A percentile compares a stretch with the other conserved stretches of the same genome.
Evolutionary conservation across 805 yeast genomes (phyloP).

Genomic region (Scheffersomyces amazonensis): DNA sequence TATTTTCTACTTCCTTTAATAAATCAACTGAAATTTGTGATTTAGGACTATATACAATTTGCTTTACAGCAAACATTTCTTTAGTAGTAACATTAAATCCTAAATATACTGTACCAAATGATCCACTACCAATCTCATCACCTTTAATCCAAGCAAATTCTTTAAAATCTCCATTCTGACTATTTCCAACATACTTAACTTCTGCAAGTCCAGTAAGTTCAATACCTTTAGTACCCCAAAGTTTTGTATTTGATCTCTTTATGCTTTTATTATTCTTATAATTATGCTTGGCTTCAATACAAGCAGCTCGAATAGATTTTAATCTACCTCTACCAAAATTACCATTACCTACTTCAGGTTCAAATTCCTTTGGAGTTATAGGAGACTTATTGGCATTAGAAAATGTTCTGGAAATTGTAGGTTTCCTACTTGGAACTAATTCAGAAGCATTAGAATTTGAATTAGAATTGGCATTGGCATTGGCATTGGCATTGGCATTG

Average conservation of each 20-base stretch:
- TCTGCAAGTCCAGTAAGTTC: conserved; percentile 76
- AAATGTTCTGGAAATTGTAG: conserved; percentile 40
- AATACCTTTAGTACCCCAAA: conserved; percentile 95
- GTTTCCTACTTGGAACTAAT: conserved; percentile 16
- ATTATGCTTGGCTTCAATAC: conserved; percentile 58
- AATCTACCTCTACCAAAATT: conserved; percentile 46
- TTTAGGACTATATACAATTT: conserved; percentile 56
- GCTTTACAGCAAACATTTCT: conserved; percentile 98
- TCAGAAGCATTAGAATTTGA: background rate
- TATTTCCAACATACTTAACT: conserved; percentile 61
- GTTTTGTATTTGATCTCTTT: conserved; percentile 78
- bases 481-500: background rate
- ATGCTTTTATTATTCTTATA: conserved; percentile 20
- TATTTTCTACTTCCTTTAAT: conserved; percentile 85
- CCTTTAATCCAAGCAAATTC: conserved; percentile 98
- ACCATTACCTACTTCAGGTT: background rate
- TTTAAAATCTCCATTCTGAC: conserved; percentile 58
- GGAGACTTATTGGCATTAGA: conserved; percentile 43
- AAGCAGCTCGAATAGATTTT: conserved; percentile 91
- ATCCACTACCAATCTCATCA: conserved; percentile 93
- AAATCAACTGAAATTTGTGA: conserved; percentile 76
- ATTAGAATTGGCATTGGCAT: background rate
- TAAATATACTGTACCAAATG: conserved; percentile 89
- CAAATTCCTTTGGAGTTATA: conserved; percentile 11
- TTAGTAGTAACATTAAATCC: conserved; percentile 96